Base-by-base conservation (phyloP, 2,329 filamentous ascomycete genomes). In the Monilinia fructicola region DNA sequence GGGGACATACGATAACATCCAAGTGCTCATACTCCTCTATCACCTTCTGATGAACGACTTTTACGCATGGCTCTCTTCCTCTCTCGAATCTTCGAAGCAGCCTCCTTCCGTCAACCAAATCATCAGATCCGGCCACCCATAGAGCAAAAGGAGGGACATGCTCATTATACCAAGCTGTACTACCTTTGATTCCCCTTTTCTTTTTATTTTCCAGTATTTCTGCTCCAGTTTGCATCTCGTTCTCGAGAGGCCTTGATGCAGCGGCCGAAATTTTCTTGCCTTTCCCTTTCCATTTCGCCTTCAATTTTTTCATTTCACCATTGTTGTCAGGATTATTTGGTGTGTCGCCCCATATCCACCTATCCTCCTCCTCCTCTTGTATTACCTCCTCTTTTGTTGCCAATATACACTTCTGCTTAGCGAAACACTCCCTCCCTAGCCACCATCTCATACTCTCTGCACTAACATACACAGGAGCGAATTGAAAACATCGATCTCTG, bases 381-480 rank as follows among this genome's bases (percentile, higher is more conserved):
- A 77, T 79, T 54, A 89, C 86, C 72, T 90, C 87, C 69, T 93
- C 90, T 50, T 85, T 85, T 0, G 93, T 96, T 0, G 91, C 85
- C 9, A 97, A 81, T 62, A 97, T 96, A 75, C 93, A 97, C 76
- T 91, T 92, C 73, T 97, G 92, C 72, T 84, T 87, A 35, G 87
- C 89, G 74, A 96, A 97, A 72, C 93, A 93, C 73, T 95, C 92
- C 4, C 89, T 82, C 0, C 93, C 94, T 0, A 97, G 83, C 94
- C 94, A 97, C 94, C 94, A 98, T 7, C 92, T 84, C 92, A 97
- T 97, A 67, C 88, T 90, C 79, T 97, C 93, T 0, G 92, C 86
- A 72, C 89, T 92, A 61, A 97, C 92, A 73, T 96, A 96, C 0
- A 96, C 92, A 1, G 94, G 94, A 0, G 92, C 88, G 71, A 96